A percentile compares a stretch with the other conserved stretches of the same genome.
Conservation (phyloP, 257 asterid species). For the Cynanchum wilfordii region DNA sequence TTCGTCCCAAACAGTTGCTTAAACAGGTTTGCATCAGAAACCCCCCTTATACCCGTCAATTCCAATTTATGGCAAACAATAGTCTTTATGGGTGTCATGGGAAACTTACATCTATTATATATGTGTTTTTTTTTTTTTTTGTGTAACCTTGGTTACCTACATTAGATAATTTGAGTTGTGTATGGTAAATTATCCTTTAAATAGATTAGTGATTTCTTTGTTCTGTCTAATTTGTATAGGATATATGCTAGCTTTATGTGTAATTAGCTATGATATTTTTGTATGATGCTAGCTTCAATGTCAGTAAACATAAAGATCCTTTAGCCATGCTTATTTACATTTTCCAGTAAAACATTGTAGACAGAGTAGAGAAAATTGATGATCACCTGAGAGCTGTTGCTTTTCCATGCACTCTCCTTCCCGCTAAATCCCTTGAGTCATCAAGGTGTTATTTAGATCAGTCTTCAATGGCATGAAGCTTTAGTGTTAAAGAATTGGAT, state of each 20-base stretch:
- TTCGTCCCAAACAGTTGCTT: constrained; percentile 79
- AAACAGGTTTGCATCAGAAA: constrained; percentile 55
- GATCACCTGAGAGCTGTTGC: neutral
- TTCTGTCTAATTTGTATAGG: neutral
- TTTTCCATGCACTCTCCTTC: neutral
- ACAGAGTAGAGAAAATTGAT: neutral
- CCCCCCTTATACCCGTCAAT: neutral
- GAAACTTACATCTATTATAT: neutral
- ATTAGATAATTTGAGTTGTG: neutral
- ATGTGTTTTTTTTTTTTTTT: neutral
- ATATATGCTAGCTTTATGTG: neutral
- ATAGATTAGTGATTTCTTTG: neutral
- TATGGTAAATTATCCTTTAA: neutral
- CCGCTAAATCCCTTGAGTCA: neutral
- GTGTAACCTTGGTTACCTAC: neutral
- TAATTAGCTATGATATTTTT: neutral
- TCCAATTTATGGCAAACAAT: neutral
- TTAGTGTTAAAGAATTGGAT: neutral
- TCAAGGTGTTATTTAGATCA: neutral
- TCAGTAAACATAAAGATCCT: neutral
- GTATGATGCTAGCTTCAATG: too few relatives aligned
- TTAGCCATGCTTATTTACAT: neutral
- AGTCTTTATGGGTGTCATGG: neutral
- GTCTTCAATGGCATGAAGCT: neutral
- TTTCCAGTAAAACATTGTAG: neutral